Evolutionary conservation across 2,329 filamentous ascomycete species (phyloP), one percentile per base, ranked within the genome.

Genomic region (Ascochyta pisi): DNA sequence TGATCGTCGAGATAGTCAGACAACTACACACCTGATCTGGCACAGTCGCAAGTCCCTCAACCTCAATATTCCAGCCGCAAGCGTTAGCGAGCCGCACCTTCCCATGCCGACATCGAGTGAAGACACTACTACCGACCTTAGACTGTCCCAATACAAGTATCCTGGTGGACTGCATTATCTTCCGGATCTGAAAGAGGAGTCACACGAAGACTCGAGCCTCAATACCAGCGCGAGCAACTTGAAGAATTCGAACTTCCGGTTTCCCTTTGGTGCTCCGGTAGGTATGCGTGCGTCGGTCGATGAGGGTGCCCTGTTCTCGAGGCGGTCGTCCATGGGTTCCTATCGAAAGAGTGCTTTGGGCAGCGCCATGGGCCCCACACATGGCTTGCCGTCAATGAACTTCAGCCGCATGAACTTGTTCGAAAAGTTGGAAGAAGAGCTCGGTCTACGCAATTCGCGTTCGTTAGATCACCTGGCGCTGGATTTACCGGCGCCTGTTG

Each of bases 121-220:
- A 19, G 66, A 69, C n/a, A 68, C 64, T 15, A 71, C 69, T 13
- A 75, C 73, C 15, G 67, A 74, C 50, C 54, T 76, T 31, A 69
- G 70, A 48, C 49, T 73, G 26, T 70, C 70, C 10, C 49, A 59
- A 22, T 73, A 68, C 43, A 60, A 63, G 45, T 76, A 78, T 58
- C 63, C 75, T 10, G 52, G 58, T 23, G 58, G 60, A 7, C 43
- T 65, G 39, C 65, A 66, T 29, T 66, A 77, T 65, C 72, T 81
- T 15, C 76, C 79, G 12, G 78, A 78, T 41, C 64, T 82, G 29
- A 81, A 81, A 51, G 80, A 82, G 60, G 79, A 81, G 55, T 79
- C 79, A 16, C 73, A 79, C 41, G 79, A 81, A 47, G 79, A 80
- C 55, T 77, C 79, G 58, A 79, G 78, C 54, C 60, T 76, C 33